phyloP scores from a whole-genome alignment of 371 early-diverging fungal species.

The Haplosporangium sp. region DNA sequence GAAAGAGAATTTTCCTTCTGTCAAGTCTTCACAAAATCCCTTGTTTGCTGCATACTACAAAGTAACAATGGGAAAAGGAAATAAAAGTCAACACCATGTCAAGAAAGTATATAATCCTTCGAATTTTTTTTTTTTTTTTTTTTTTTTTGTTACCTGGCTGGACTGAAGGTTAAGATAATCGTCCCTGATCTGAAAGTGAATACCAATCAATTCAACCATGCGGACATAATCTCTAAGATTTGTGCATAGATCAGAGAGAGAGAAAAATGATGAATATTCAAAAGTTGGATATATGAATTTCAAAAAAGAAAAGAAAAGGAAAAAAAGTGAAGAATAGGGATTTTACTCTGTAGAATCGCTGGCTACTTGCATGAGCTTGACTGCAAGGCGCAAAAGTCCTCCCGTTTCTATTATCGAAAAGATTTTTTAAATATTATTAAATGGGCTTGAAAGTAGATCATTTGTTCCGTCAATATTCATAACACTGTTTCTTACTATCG shows the following conservation, averaged over 20 bases:
- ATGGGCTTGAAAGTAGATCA: too few relatives aligned
- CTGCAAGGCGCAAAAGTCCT: conserved; percentile 92
- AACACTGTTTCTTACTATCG: conserved; percentile 76
- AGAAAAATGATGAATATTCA: not conserved
- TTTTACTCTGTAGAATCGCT: conserved; percentile 64
- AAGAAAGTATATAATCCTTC: too few relatives aligned
- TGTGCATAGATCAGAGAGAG: not conserved
- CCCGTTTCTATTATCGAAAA: conserved; percentile 81
- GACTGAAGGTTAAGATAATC: conserved; percentile 95
- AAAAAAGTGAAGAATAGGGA: not conserved
- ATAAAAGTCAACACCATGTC: too few relatives aligned
- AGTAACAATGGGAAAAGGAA: too few relatives aligned
- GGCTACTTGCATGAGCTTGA: conserved; percentile 89
- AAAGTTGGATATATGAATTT: not conserved
- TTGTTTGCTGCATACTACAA: conserved; percentile 88
- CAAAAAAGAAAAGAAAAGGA: not conserved
- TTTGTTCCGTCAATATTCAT: not conserved
- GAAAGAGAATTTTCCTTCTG: conserved; percentile 98
- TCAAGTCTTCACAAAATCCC: conserved; percentile 97
- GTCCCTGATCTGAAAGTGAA: conserved; percentile 96
- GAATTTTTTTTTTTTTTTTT: not conserved
- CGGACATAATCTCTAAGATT: conserved; percentile 72
- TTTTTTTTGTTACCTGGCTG: conserved; percentile 63
- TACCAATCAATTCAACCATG: conserved; percentile 90
- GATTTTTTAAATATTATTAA: too few relatives aligned